Evolutionary conservation across 768 basidiomycete species (phyloP).

Genomic region (Collybia nuda): DNA sequence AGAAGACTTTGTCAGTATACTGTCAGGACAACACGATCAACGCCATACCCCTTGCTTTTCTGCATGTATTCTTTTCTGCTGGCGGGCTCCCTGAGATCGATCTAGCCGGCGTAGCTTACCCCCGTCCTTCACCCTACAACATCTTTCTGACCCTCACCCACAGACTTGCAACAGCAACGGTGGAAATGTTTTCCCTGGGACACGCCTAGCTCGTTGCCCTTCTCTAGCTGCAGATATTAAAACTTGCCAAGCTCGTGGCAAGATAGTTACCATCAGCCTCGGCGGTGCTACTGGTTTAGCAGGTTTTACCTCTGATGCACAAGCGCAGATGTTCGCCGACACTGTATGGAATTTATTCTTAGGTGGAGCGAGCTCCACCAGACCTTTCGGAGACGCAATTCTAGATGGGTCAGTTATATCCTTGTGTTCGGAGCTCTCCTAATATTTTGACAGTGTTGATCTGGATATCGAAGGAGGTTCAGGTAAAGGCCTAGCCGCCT

Average conservation of each 20-base stretch:
- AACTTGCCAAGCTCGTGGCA: conserved; percentile 64
- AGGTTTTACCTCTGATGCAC: conserved; percentile 54
- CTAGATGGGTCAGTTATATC: conserved; percentile 62
- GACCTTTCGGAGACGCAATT: conserved; percentile 71
- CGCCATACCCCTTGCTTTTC: conserved; percentile 65
- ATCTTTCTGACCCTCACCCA: background rate
- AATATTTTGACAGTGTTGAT: conserved; percentile 44
- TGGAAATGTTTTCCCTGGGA: conserved; percentile 60
- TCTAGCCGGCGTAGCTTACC: conserved; percentile 55
- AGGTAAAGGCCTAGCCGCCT: conserved; percentile 45
- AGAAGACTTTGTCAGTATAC: conserved; percentile 60
- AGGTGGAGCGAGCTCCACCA: conserved; percentile 51
- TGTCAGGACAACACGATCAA: conserved; percentile 70
- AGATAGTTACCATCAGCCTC: conserved; percentile 54
- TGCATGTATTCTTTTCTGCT: conserved; percentile 61
- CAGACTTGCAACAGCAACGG: conserved; percentile 62
- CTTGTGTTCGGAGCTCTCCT: background rate
- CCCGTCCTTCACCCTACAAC: background rate
- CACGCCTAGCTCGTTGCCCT: conserved; percentile 57
- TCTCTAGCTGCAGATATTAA: conserved; percentile 59
- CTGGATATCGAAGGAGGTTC: conserved; percentile 72
- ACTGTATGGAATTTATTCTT: conserved; percentile 75
- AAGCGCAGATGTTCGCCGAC: conserved; percentile 59
- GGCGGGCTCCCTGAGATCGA: conserved; percentile 67
- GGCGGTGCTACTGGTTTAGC: conserved; percentile 64